phyloP scores from a whole-genome alignment of 176 grass and related monocot species.

The Lolium perenne region DNA sequence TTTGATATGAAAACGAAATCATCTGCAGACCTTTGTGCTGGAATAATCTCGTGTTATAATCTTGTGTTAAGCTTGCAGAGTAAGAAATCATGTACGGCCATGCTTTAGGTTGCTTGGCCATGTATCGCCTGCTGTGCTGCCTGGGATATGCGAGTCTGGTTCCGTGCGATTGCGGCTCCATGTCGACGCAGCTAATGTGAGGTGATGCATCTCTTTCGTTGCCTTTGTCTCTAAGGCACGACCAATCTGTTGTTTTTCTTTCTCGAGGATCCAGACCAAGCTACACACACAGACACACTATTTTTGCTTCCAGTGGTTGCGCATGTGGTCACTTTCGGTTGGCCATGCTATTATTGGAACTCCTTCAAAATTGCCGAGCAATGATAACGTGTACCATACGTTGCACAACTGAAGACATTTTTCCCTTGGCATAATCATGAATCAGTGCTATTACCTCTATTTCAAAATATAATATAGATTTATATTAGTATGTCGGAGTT shows the following conservation, averaged over 20 bases:
- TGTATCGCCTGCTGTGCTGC: too few relatives aligned
- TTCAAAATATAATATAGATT: too few relatives aligned
- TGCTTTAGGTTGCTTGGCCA: too few relatives aligned
- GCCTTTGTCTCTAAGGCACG: slow-evolving; percentile 45
- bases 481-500: too few relatives aligned
- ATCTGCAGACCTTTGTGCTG: background rate
- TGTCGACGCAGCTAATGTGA: slow-evolving; percentile 23
- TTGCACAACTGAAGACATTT: background rate
- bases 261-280: background rate
- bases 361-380: too few relatives aligned
- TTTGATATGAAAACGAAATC: background rate
- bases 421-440: background rate
- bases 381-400: background rate
- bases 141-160: background rate
- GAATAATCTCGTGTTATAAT: background rate
- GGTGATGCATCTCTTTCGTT: slow-evolving; percentile 18
- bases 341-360: too few relatives aligned
- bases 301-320: slow-evolving; percentile 12
- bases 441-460: background rate
- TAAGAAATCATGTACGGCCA: too few relatives aligned
- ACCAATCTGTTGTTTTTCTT: background rate
- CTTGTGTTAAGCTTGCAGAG: too few relatives aligned
- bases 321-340: background rate
- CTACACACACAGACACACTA: too few relatives aligned
- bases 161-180: background rate